Conservation (phyloP, 345 rosid species). For the Gossypium bickii region DNA sequence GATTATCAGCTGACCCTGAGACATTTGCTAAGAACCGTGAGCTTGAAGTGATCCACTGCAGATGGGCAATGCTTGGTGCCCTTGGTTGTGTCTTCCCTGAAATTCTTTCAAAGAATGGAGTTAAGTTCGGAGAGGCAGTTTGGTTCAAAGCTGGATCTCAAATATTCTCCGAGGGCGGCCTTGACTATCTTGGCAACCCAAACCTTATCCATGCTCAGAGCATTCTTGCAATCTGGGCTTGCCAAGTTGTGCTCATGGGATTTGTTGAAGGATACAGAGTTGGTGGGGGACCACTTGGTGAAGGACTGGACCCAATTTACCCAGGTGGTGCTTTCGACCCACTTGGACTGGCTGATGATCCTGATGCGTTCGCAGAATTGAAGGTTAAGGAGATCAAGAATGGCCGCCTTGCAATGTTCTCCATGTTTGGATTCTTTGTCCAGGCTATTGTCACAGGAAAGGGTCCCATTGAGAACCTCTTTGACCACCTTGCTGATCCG, state of each 20-base stretch:
- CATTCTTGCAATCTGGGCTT: not conserved
- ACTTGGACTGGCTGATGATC: not conserved
- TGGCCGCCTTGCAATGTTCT: not conserved
- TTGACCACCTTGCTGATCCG: constrained; percentile 36
- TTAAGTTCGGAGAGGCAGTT: not conserved
- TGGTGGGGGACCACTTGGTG: not conserved
- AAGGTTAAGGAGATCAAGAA: not conserved
- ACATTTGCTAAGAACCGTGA: constrained; percentile 94
- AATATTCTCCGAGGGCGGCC: not conserved
- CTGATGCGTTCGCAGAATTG: not conserved
- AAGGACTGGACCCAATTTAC: not conserved
- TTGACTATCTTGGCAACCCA: not conserved
- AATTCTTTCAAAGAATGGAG: not conserved
- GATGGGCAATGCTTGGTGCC: constrained; percentile 13
- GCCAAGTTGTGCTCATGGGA: not conserved
- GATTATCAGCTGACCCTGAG: constrained; percentile 88
- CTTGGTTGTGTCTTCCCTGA: not conserved
- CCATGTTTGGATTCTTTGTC: not conserved
- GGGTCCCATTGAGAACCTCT: not conserved
- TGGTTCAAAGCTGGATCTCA: not conserved
- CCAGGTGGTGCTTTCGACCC: not conserved
- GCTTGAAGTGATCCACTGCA: constrained; percentile 44
- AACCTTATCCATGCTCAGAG: not conserved
- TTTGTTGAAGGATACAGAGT: not conserved
- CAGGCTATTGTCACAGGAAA: not conserved